Conservation (phyloP, 352 stramenopile genomes). For the Plasmopara muralis region DNA sequence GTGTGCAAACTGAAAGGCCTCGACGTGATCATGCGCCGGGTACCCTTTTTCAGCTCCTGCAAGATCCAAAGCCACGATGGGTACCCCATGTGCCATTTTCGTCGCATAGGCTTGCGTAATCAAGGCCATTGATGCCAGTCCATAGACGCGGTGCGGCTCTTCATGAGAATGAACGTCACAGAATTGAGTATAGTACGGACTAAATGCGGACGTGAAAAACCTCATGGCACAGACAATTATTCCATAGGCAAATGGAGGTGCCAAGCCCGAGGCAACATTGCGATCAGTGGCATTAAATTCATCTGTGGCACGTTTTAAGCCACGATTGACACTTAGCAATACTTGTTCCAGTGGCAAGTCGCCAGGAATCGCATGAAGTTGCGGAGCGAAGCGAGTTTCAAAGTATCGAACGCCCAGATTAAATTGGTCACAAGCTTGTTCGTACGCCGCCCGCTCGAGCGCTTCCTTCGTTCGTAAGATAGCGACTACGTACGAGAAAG, state of each 20-base stretch:
- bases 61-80: slow-evolving; percentile 85
- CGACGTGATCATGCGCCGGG: slow-evolving; percentile 69
- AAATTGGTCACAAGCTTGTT: slow-evolving; percentile 79
- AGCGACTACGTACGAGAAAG: slow-evolving; percentile 70
- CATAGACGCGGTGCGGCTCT: slow-evolving; percentile 67
- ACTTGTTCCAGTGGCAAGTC: slow-evolving; percentile 66
- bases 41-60: slow-evolving; percentile 75
- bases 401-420: slow-evolving; percentile 77
- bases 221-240: slow-evolving; percentile 89
- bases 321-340: slow-evolving; percentile 56
- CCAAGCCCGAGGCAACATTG: slow-evolving; percentile 41
- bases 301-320: slow-evolving; percentile 50
- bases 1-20: slow-evolving; percentile 80
- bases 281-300: slow-evolving; percentile 56
- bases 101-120: slow-evolving; percentile 74
- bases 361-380: slow-evolving; percentile 62
- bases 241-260: slow-evolving; percentile 69
- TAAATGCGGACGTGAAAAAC: slow-evolving; percentile 76
- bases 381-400: slow-evolving; percentile 80
- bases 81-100: slow-evolving; percentile 54
- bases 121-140: slow-evolving; percentile 74
- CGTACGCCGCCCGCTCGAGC: slow-evolving; percentile 81
- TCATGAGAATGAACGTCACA: slow-evolving; percentile 74
- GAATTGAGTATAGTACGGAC: slow-evolving; percentile 81
- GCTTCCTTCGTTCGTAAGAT: slow-evolving; percentile 53